Evolutionary conservation across 2,329 filamentous ascomycete genomes (phyloP).

Genomic region (Arachnomyces sp.): DNA sequence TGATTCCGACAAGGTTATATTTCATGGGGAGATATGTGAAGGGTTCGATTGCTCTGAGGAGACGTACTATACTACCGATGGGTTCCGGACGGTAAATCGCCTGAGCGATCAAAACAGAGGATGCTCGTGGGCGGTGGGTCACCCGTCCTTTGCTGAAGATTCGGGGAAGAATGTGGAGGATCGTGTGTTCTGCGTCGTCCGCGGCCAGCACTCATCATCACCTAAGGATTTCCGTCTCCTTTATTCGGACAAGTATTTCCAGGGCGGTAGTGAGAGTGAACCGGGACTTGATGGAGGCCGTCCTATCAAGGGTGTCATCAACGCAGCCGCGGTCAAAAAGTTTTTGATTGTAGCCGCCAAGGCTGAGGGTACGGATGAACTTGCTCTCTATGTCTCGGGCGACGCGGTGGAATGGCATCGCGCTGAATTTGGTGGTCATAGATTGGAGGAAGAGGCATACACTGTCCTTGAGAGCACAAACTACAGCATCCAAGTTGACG

Average conservation of each 20-base stretch:
- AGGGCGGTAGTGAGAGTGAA: slow-evolving; percentile 52
- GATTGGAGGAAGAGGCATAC: slow-evolving; percentile 76
- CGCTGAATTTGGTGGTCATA: slow-evolving; percentile 80
- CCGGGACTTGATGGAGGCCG: slow-evolving; percentile 67
- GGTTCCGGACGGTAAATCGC: slow-evolving; percentile 63
- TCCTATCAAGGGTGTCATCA: slow-evolving; percentile 71
- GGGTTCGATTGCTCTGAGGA: slow-evolving; percentile 57
- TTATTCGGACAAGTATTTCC: slow-evolving; percentile 78
- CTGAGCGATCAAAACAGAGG: slow-evolving; percentile 63
- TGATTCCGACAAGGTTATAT: slow-evolving; percentile 78
- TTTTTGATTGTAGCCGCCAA: slow-evolving; percentile 78
- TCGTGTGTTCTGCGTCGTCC: slow-evolving; percentile 72
- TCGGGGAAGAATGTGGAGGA: slow-evolving; percentile 57
- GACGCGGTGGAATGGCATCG: slow-evolving; percentile 84
- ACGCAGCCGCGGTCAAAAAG: slow-evolving; percentile 75
- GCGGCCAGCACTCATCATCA: slow-evolving; percentile 62
- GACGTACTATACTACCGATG: slow-evolving; percentile 71
- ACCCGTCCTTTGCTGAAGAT: slow-evolving; percentile 58
- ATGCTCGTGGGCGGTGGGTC: slow-evolving; percentile 82
- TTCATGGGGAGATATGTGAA: slow-evolving; percentile 65
- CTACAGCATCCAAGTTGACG: slow-evolving; percentile 95
- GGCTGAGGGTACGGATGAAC: slow-evolving; percentile 73
- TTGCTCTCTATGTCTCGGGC: slow-evolving; percentile 82
- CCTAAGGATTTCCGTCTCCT: slow-evolving; percentile 69
- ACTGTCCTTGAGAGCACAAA: slow-evolving; percentile 93